phyloP scores from a whole-genome alignment of 768 basidiomycete genomes.

The Boletus coccyginus region DNA sequence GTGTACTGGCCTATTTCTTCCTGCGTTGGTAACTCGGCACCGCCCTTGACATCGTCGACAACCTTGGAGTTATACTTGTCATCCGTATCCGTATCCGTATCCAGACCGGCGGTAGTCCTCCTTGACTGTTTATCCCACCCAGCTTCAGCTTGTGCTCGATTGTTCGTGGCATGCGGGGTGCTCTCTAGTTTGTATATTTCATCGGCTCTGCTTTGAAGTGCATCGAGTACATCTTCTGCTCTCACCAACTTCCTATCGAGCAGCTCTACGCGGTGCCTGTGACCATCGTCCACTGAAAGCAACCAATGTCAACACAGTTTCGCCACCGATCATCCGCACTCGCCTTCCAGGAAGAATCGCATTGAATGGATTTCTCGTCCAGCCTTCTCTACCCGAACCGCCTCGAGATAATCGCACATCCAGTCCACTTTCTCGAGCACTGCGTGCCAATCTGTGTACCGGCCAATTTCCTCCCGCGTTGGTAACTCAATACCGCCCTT shows the following conservation, averaged over 20 bases:
- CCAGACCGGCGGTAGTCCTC: too few relatives aligned
- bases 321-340: not conserved
- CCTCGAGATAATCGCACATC: constrained; percentile 30
- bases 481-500: constrained; percentile 16
- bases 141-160: too few relatives aligned
- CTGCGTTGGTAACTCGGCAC: too few relatives aligned
- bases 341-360: constrained; percentile 34
- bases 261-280: constrained; percentile 27
- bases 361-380: constrained; percentile 31
- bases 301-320: not conserved
- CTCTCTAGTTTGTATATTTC: constrained; percentile 8
- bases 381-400: constrained; percentile 30
- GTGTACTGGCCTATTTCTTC: too few relatives aligned
- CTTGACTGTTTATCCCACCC: too few relatives aligned
- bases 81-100: too few relatives aligned
- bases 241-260: constrained; percentile 28
- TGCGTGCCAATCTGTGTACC: constrained; percentile 8
- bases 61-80: too few relatives aligned
- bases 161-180: not conserved
- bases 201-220: constrained; percentile 18
- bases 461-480: constrained; percentile 10
- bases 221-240: constrained; percentile 18
- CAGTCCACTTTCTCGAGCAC: constrained; percentile 20
- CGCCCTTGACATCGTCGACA: too few relatives aligned
- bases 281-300: constrained; percentile 27